Evolutionary conservation across 2,329 filamentous ascomycete species (phyloP), one percentile per base, ranked within the genome.

Genomic region (Fusarium verrucosum): DNA sequence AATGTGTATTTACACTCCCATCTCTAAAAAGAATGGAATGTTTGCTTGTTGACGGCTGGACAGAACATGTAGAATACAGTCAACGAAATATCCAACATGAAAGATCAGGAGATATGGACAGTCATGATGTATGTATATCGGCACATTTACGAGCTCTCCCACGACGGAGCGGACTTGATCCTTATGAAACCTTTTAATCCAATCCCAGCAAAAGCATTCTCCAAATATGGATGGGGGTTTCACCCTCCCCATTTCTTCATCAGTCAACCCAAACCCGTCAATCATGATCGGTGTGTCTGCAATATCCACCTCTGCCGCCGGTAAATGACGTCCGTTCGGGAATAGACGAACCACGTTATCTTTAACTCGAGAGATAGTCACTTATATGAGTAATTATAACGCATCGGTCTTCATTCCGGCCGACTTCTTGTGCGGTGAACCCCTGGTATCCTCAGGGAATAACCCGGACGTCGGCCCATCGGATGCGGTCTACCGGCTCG

Each of bases 261-360:
- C 42, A 38, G 23, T 38, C 23, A 35, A 23, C 37, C 25, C 32
- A 26, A 40, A 52, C 40, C 36, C 43, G 63, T 62, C 51, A 50
- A 65, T 58, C 62, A 58, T 25, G 37, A 28, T 25, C 20, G 20
- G 23, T 38, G 23, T 60, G 37, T 38, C 32, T 51, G 37, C 25
- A 28, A 47, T 57, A 50, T 51, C 43, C 43, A 65, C 50, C 58
- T 50, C 30, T 41, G 25, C 43, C 17, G 36, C 28, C 45, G 45
- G 38, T 26, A 20, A 16, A 16, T 32, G 37, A 42, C 38, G 40
- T 50, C 57, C 43, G 58, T 47, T 19, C 36, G 14, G 26, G 23
- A 45, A 23, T 22, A 28, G 42, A 30, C 44, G 30, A 32, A 23
- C 20, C 23, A 38, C 20, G 25, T 36, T n/a, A 13, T 14, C 14